A percentile compares a stretch with the other conserved stretches of the same genome.
Conservation (phyloP, 2,329 filamentous ascomycete genomes). For the Clonostachys chloroleuca region DNA sequence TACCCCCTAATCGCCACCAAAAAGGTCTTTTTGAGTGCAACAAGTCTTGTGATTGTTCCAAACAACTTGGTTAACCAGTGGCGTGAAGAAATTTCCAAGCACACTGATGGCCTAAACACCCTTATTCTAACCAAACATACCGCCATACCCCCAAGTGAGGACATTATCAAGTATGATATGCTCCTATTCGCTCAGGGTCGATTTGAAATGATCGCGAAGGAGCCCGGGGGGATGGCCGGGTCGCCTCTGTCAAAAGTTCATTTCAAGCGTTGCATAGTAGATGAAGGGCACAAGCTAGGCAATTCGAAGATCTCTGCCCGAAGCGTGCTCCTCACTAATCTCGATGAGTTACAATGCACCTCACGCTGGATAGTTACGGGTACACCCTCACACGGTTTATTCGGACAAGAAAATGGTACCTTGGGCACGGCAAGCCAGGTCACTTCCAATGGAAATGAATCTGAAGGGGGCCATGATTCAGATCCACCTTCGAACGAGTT, state of each 20-base stretch:
- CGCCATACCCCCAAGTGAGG: constrained; percentile 49
- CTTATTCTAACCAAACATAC: constrained; percentile 55
- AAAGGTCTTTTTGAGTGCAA: constrained; percentile 59
- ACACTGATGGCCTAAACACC: constrained; percentile 63
- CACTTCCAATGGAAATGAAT: background rate
- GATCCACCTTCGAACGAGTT: constrained; percentile 28
- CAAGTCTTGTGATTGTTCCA: constrained; percentile 77
- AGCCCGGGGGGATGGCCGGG: constrained; percentile 21
- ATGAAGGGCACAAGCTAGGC: constrained; percentile 85
- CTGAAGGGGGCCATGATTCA: constrained; percentile 16
- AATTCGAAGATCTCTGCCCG: constrained; percentile 51
- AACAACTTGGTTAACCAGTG: constrained; percentile 82
- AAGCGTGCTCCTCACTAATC: constrained; percentile 48
- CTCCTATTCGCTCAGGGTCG: constrained; percentile 71
- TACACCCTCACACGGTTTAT: constrained; percentile 80
- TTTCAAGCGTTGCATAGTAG: constrained; percentile 85
- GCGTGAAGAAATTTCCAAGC: constrained; percentile 74
- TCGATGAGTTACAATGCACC: constrained; percentile 57
- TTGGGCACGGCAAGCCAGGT: background rate
- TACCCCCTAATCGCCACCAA: constrained; percentile 23
- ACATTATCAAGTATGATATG: constrained; percentile 67
- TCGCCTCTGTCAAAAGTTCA: constrained; percentile 68
- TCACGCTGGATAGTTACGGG: constrained; percentile 87
- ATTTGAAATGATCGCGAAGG: constrained; percentile 58
- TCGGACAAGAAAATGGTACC: constrained; percentile 40